phyloP scores from a whole-genome alignment of 139 green algal species.

The Parachlorella kessleri region DNA sequence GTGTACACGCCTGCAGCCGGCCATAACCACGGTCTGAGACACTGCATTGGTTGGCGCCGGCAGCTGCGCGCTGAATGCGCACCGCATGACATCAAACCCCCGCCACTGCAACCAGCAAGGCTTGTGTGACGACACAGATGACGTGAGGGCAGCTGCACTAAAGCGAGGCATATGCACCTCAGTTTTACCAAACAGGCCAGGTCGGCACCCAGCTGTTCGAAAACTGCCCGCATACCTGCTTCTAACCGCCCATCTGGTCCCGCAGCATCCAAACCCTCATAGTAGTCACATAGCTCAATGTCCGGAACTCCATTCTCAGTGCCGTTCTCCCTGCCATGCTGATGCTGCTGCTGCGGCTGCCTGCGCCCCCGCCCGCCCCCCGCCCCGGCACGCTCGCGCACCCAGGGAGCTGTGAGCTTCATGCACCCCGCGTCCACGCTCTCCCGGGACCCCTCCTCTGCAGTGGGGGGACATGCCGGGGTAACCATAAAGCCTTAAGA shows the following conservation, averaged over 20 bases:
- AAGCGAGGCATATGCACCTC: too few species aligned
- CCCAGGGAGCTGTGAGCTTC: conserved; percentile 93
- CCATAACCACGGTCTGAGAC: too few species aligned
- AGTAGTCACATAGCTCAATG: conserved; percentile 83
- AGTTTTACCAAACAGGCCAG: too few species aligned
- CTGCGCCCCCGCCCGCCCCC: conserved; percentile 15
- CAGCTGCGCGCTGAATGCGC: too few species aligned
- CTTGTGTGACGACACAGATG: too few species aligned
- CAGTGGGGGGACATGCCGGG: background rate
- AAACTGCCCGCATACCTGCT: conserved; percentile 6
- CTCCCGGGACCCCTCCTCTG: conserved; percentile 90
- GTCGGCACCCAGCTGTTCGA: too few species aligned
- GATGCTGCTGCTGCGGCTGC: conserved; percentile 10
- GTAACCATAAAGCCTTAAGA: background rate
- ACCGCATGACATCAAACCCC: too few species aligned
- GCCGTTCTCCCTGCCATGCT: background rate
- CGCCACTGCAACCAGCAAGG: too few species aligned
- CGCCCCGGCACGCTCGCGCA: conserved; percentile 70
- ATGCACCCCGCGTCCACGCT: conserved; percentile 93
- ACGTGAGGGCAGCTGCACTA: too few species aligned
- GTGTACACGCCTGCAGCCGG: conserved; percentile 80
- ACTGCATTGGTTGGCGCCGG: too few species aligned
- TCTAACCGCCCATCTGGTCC: conserved; percentile 59
- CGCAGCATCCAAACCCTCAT: conserved; percentile 83
- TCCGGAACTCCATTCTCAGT: background rate